A percentile compares a stretch with the other conserved stretches of the same genome.
Evolutionary conservation across 192 early-diverging fungal species (phyloP).

Genomic region (Backusella liffmaniae): DNA sequence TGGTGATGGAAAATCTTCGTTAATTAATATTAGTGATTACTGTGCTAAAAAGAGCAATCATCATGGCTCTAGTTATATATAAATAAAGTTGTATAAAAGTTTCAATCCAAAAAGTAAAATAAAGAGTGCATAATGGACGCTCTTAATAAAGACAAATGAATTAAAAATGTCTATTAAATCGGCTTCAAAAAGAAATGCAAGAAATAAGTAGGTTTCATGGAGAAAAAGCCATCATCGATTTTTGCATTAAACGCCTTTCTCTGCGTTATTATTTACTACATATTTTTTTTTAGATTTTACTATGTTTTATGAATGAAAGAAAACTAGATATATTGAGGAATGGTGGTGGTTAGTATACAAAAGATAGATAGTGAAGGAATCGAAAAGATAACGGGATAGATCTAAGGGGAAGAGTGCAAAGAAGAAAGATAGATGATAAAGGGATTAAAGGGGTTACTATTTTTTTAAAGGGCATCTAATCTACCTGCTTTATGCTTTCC

Average conservation of each 20-base stretch:
- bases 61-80: not conserved
- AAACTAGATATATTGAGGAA: not conserved
- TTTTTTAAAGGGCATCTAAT: not conserved
- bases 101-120: not conserved
- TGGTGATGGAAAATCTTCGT: slow-evolving; percentile 17
- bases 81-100: not conserved
- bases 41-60: not conserved
- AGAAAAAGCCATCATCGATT: not conserved
- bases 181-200: not conserved
- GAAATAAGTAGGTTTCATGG: not conserved
- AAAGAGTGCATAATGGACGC: not conserved
- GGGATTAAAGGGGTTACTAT: not conserved
- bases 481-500: not conserved
- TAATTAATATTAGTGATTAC: slow-evolving; percentile 20
- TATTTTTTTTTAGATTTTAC: not conserved
- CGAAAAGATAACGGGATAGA: not conserved
- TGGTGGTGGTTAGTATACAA: not conserved
- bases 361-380: not conserved
- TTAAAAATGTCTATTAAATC: not conserved
- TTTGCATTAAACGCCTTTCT: too few species aligned
- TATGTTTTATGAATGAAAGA: not conserved
- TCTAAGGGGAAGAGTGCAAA: not conserved
- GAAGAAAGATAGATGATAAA: not conserved
- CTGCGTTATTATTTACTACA: too few species aligned
- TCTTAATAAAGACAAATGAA: not conserved